These are phyloP conservation scores for Graphium sp. DNA, from an alignment of 2,329 filamentous ascomycete species.

Conservation along the genomic window DNA sequence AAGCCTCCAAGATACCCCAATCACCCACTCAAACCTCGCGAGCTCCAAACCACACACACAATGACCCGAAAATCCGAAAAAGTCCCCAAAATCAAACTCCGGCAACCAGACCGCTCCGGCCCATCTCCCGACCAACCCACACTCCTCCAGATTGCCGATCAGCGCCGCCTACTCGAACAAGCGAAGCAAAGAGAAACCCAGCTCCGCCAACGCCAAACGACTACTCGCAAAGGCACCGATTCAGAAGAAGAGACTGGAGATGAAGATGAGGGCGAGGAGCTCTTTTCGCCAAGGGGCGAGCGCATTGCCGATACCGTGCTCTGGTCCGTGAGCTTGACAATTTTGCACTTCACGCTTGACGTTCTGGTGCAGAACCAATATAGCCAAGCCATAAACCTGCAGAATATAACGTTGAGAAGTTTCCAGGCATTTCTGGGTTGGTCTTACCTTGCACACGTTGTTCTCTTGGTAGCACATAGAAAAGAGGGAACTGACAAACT, in stretches of 20 bases:
- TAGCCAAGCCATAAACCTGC: slow-evolving; percentile 47
- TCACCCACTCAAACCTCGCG: slow-evolving; percentile 1
- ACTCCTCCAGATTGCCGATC: slow-evolving; percentile 54
- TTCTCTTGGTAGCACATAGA: no score
- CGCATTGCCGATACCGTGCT: slow-evolving; percentile 37
- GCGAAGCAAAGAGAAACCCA: slow-evolving; percentile 20
- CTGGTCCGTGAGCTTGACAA: slow-evolving; percentile 46
- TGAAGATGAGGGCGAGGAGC: slow-evolving; percentile 13
- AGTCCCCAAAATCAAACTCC: slow-evolving; percentile 38
- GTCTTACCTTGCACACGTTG: no score
- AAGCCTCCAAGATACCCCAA: not conserved
- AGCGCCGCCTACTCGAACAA: slow-evolving; percentile 39
- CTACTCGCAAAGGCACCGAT: no score
- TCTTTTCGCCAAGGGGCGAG: slow-evolving; percentile 26
- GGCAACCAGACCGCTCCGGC: slow-evolving; percentile 50
- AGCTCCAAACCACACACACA: not conserved
- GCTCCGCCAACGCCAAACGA: no score
- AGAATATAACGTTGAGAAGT: slow-evolving; percentile 32
- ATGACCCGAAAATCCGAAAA: slow-evolving; percentile 32
- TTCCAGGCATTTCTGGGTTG: slow-evolving; percentile 34
- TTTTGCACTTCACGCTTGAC: slow-evolving; percentile 64
- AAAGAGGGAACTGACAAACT: no score
- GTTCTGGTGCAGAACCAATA: slow-evolving; percentile 69
- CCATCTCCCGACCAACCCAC: slow-evolving; percentile 41
- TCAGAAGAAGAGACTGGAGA: slow-evolving; percentile 3